These are phyloP conservation scores for Pneumocystis canis DNA, from an alignment of 1,139 yeast genomes.

Conservation along the genomic window DNA sequence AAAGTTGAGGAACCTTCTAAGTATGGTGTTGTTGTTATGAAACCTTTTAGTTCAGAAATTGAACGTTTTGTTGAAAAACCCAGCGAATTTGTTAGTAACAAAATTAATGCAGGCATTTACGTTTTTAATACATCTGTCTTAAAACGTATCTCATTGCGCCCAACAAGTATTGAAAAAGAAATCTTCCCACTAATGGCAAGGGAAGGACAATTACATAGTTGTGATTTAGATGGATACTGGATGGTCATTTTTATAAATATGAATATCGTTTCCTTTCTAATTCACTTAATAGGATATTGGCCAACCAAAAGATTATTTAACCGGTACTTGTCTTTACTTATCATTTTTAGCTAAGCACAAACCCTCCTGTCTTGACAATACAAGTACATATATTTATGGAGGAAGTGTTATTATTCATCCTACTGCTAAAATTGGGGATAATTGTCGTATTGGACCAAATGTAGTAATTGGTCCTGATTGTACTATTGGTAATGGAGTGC, in stretches of 20 bases:
- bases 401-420: slow-evolving; percentile 96
- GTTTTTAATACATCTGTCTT: slow-evolving; percentile 93
- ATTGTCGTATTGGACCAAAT: slow-evolving; percentile 95
- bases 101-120: slow-evolving; percentile 94
- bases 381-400: slow-evolving; percentile 56
- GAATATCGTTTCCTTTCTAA: background rate
- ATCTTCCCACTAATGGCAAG: slow-evolving; percentile 95
- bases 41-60: slow-evolving; percentile 81
- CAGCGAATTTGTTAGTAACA: slow-evolving; percentile 85
- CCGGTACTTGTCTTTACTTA: slow-evolving; percentile 89
- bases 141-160: slow-evolving; percentile 91
- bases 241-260: slow-evolving; percentile 33
- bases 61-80: slow-evolving; percentile 99
- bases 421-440: slow-evolving; percentile 80
- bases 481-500: slow-evolving; percentile 93
- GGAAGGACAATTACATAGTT: slow-evolving; percentile 77
- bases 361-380: slow-evolving; percentile 51
- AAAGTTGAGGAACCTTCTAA: slow-evolving; percentile 99
- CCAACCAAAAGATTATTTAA: slow-evolving; percentile 98
- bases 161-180: slow-evolving; percentile 98
- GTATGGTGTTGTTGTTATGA: slow-evolving; percentile 98
- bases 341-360: slow-evolving; percentile 69
- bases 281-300: slow-evolving; percentile 56
- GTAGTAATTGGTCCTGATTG: slow-evolving; percentile 97
- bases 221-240: slow-evolving; percentile 99